Base-by-base conservation (phyloP, 208 protist species). In the Trypanosoma cruzi region DNA sequence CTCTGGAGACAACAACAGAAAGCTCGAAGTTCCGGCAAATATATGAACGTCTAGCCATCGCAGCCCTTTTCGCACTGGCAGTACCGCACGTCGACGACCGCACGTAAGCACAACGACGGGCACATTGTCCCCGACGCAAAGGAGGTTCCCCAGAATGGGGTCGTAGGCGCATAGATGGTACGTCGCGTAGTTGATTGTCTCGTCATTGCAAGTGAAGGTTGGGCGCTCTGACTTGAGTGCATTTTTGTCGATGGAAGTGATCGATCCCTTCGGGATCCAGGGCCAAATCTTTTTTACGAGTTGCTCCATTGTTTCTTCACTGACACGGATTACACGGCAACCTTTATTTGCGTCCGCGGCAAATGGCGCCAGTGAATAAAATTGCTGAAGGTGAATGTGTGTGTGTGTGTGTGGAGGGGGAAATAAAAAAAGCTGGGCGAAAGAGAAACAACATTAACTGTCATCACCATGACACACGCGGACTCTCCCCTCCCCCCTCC, bases 141-240 rank as follows among this genome's bases (percentile, higher is more conserved):
- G 50, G 26, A 95, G 66, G 22, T 88, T 85, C 66, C 79, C 80
- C 22, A 90, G 74, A 56, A 95, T 72, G 29, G 89, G 77, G 61
- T 95, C 89, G 64, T 90, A 88, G 48, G 69, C 78, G 68, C 83
- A 90, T 13, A 95, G 67, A 73, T 95, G 89, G 70, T 91, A 95
- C 29, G 44, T 22, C 13, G 13, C 57, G 63, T 75, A 75, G 56
- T 70, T 46, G 6, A 75, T 42, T 22, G 71, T 75, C 32, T 70
- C 57, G 46, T 75, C 64, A 10, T 8, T 55, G 55, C 71, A 75
- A n/a, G 26, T 5, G 4, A 75, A 6, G 46, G 20, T 18, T 0
- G 71, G 22, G 48, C 48, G 18, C 16, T 52, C 48, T 2, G 48
- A n/a, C n/a, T 52, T n/a, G 7, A 26, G 48, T 8, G 22, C 16